Base-by-base conservation (phyloP, 257 asterid species). In the Solanum bulbocastanum region DNA sequence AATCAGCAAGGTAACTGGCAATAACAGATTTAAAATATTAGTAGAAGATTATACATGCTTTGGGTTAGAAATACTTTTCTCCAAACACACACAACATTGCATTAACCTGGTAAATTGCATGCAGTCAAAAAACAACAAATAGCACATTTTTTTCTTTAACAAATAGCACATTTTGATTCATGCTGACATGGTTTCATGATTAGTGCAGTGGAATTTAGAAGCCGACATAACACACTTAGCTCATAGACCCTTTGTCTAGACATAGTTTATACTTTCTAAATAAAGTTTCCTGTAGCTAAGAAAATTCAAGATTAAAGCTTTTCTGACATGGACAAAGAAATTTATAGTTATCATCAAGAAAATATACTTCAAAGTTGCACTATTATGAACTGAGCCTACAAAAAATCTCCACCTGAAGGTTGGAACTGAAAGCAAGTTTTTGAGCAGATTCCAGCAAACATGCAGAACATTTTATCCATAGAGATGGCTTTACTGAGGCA, bases 1-100 rank as follows among this genome's bases (percentile, higher is more conserved):
- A 88, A 94, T 96, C 95, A 85, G 98, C 93, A 90, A 97, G 98
- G 92, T 97, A 96, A 89, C 99, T 97, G 93, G 86, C 89, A 86
- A 89, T 73, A 90, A 90, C 82, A 92, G 62, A 87, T 90, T 60
- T 89, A 92, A 87, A 83, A 49, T 87, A 87, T 68, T 71, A 86
- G 40, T 65, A 86, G 73, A 85, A 44, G 32, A 82, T 32, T 30
- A 49, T 10, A 82, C 22, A 82, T 32, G 86, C 44, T 49, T 32
- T n/a, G 18, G 85, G 86, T 49, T 49, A 32, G 40, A 32, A 20
- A 82, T 30, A 12, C 44, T 30, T 49, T 49, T 32, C 65, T 33
- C 86, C 44, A 60, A 73, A 15, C 73, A 86, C 22, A 69, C 66
- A 86, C 62, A 73, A 52, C 73, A 86, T 23, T 86, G 88, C 36